phyloP scores from a whole-genome alignment of 805 yeast genomes.

The Candida morakotiae region DNA sequence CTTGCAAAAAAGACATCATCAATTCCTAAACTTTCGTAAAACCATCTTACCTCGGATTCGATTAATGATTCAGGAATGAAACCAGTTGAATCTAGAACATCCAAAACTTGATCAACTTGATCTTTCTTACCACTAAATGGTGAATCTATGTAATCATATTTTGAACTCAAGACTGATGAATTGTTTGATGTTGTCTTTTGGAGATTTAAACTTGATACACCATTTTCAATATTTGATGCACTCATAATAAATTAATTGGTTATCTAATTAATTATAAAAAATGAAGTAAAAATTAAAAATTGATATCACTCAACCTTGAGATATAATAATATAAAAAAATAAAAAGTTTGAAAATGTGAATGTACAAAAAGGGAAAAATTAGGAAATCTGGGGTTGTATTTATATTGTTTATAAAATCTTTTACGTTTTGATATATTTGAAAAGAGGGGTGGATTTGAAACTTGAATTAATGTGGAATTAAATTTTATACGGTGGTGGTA shows the following conservation, averaged over 20 bases:
- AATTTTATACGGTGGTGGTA: slow-evolving; percentile 1
- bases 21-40: slow-evolving; percentile 81
- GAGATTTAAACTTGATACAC: slow-evolving; percentile 16
- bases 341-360: too few species aligned
- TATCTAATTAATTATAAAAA: background rate
- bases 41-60: slow-evolving; percentile 85
- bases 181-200: slow-evolving; percentile 24
- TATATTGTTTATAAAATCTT: background rate
- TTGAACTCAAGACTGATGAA: slow-evolving; percentile 26
- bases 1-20: slow-evolving; percentile 90
- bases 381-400: slow-evolving; percentile 7
- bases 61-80: slow-evolving; percentile 85
- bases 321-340: too few species aligned
- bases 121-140: slow-evolving; percentile 77
- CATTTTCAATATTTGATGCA: slow-evolving; percentile 14
- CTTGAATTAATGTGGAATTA: background rate
- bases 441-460: slow-evolving; percentile 3
- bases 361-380: too few species aligned
- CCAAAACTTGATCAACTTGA: slow-evolving; percentile 80
- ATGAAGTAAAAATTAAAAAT: background rate
- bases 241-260: slow-evolving; percentile 1
- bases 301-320: background rate
- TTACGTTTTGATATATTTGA: background rate
- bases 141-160: slow-evolving; percentile 66
- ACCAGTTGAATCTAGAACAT: slow-evolving; percentile 74